Conservation (phyloP, 495 filamentous ascomycete genomes). For the Lentithecium fluviatile region DNA sequence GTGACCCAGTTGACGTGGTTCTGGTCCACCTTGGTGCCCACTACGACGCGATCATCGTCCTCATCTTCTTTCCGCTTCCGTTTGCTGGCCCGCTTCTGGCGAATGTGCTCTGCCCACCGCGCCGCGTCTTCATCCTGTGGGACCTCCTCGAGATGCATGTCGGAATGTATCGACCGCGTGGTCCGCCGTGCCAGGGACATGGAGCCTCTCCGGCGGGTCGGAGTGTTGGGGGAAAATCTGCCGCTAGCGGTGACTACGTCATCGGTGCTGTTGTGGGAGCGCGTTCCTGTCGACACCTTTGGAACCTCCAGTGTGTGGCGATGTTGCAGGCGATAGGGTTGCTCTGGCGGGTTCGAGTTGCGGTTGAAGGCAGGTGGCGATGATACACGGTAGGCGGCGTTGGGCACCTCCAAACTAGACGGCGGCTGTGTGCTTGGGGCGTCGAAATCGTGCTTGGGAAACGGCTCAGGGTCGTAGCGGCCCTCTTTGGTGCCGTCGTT, state of each 20-base stretch:
- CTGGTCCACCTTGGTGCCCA: conserved; percentile 98
- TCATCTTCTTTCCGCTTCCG: conserved; percentile 80
- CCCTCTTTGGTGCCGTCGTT: conserved; percentile 22
- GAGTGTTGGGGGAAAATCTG: conserved; percentile 76
- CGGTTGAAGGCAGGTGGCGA: conserved; percentile 65
- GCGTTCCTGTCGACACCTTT: conserved; percentile 53
- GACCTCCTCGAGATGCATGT: conserved; percentile 77
- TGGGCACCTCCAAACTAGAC: conserved; percentile 39
- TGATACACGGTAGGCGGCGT: conserved; percentile 66
- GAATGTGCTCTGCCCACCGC: conserved; percentile 88
- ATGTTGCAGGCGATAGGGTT: conserved; percentile 61
- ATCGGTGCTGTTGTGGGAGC: conserved; percentile 56
- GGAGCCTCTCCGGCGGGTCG: conserved; percentile 69
- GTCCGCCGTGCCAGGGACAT: conserved; percentile 73
- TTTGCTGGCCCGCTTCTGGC: conserved; percentile 83
- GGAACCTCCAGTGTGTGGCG: conserved; percentile 91
- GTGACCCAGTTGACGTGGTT: conserved; percentile 97
- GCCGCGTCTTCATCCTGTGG: conserved; percentile 85
- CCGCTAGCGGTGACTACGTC: conserved; percentile 70
- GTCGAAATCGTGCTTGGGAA: conserved; percentile 21
- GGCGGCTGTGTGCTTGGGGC: background rate
- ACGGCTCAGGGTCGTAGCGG: background rate
- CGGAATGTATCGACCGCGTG: conserved; percentile 81
- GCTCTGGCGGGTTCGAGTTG: conserved; percentile 45
- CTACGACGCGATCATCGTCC: conserved; percentile 84